Base-by-base conservation (phyloP, 305 asterid genomes). In the Plantago lanceolata region DNA sequence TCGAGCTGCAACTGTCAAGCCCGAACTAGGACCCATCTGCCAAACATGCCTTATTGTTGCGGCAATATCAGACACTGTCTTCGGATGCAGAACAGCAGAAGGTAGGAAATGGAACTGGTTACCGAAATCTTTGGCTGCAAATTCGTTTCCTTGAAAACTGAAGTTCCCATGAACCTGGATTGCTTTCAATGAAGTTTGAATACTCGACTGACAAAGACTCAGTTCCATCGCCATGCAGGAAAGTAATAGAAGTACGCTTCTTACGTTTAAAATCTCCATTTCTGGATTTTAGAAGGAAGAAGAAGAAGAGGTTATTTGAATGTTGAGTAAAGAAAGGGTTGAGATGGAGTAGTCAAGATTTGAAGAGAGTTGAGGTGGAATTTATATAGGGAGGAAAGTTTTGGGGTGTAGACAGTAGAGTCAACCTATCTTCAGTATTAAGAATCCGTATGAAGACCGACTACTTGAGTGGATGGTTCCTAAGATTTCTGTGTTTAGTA, bases 81-180 rank as follows among this genome's bases (percentile, higher is more conserved):
- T 85, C 0, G 98, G 98, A 72, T 89, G 83, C 18, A 89, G 81
- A 50, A 92, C 96, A 3, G 96, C 96, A 19, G 69, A 68, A 12
- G 98, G 98, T 48, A 64, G 88, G 76, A 45, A 75, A 50, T 79
- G 95, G 64, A 75, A 61, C 37, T 72, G 87, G 79, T 89, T 85
- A 40, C 98, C 98, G 8, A 84, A 92, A 65, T 92, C 98, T 12
- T 9, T 68, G 16, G 95, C 84, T 14, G 97, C 97, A 59, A 84
- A 82, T 53, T 82, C 95, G 19, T 85, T 87, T n/a, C 75, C 81
- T 1, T 64, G 65, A 28, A 89, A 87, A 35, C 65, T 76, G 65
- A 92, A 80, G 53, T 80, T 76, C 59, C 97, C 96, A 28, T 83
- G 82, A 29, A 90, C 47, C 14, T 67, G 61, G 26, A 84, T 56